Evolutionary conservation across 257 asterid species (phyloP), one percentile per base, ranked within the genome.

Genomic region (Ballota nigra): DNA sequence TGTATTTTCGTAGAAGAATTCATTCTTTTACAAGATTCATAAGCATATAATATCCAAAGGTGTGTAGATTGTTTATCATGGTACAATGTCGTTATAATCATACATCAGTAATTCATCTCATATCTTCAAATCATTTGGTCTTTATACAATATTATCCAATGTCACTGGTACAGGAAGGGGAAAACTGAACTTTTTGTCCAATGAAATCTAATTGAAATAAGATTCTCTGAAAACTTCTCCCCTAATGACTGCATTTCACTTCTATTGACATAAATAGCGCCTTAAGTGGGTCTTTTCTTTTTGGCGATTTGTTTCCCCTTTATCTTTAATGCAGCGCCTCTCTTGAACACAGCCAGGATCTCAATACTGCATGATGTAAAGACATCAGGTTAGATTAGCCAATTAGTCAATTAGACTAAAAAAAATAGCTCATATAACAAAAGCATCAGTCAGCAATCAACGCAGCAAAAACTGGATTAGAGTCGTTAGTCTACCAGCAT

Each of bases 291-390:
- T 56, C 61, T 83, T 81, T 81, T 86, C 85, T 82, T 87, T 70
- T 90, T 90, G 55, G 85, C 88, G 16, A 82, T 63, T 79, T 85
- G 82, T 84, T 81, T 84, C 70, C 65, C 79, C 88, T 85, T 88
- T 24, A n/a, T 55, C 69, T 75, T 82, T 62, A 68, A 83, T 75
- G 74, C 79, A 0, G 83, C 33, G 66, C 91, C 86, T 79, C 96
- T 89, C 77, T 81, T 89, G 78, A 93, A 93, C 78, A 93, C 92
- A 6, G 96, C 96, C 72, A 93, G 78, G 78, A 91, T 80, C 91
- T 91, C 97, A 68, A 93, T 84, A 75, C 98, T 91, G 96, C 92
- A 86, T 45, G 71, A 65, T 31, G 40, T 49, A 65, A 79, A 65
- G 75, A 70, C 24, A 61, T 52, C 57, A 41, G 11, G 57, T 79